Base-by-base conservation (phyloP, 2,329 filamentous ascomycete species). In the Venturia aucupariae region DNA sequence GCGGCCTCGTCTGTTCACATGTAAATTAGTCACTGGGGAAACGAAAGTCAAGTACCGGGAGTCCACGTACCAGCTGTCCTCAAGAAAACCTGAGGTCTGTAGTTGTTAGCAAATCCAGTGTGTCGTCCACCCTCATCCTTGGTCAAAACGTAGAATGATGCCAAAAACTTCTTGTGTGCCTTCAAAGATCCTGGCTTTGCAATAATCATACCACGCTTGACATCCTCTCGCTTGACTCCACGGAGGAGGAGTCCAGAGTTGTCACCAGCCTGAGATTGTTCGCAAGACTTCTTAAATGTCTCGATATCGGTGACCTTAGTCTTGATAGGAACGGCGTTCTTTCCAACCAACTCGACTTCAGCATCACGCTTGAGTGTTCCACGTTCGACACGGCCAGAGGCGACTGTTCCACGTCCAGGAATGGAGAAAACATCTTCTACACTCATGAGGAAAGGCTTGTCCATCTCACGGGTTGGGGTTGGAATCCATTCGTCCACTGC, bases 261-360 rank as follows among this genome's bases (percentile, higher is more conserved):
- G 80, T 99, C 94, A 78, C 94, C 94, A 67, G 94, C 94, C 72
- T 90, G 86, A 66, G 93, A 96, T 80, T 96, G 91, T 66, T 97
- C 92, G 79, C 94, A 97, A 61, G 92, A 95, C 86, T 99, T 99
- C 86, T 97, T 97, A 85, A 99, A 99, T 69, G 93, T 99, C 84
- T 99, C 94, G 71, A 99, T 97, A 75, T 99, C 95, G 74, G 94
- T 99, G 69, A 99, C 93, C 84, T 97, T 97, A 78, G 94, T 97
- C 87, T 95, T 97, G 83, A 97, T 90, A 70, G 90, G 80, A 57
- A 86, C 84, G 65, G 80, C 78, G 70, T 88, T 86, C 82, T 94
- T 96, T 76, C 94, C 94, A 67, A 99, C 85, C 68, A 99, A 85
- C 83, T 99, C 94, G 70, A 99, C 86, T 75, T 99, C 94, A 68